Conservation (phyloP, 2,329 filamentous ascomycete genomes). For the Domatiomyces globalis region DNA sequence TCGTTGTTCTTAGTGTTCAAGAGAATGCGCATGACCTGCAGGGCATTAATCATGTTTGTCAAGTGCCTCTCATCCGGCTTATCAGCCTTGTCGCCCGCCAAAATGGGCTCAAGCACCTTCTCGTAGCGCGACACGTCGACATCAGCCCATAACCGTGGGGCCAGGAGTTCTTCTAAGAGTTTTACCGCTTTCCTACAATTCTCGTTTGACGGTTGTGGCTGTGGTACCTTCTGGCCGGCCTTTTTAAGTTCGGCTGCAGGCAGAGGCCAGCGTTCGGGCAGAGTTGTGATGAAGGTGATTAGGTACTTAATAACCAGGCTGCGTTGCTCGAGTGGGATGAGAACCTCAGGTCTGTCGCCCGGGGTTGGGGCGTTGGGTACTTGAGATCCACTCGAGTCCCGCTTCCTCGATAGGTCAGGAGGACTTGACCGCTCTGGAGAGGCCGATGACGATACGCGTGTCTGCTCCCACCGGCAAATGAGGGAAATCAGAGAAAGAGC, state of each 20-base stretch:
- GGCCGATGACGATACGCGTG: conserved; percentile 42
- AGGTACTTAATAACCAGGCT: conserved; percentile 85
- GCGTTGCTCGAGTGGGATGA: conserved; percentile 52
- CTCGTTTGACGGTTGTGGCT: conserved; percentile 50
- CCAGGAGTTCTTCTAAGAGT: conserved; percentile 69
- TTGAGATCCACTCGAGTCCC: conserved; percentile 32
- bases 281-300: conserved; percentile 82
- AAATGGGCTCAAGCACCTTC: conserved; percentile 73
- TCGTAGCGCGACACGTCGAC: conserved; percentile 82
- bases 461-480: conserved; percentile 86
- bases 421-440: conserved; percentile 48
- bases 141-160: conserved; percentile 80
- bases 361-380: conserved; percentile 38
- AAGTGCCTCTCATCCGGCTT: conserved; percentile 66
- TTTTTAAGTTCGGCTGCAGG: conserved; percentile 40
- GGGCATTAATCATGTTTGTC: conserved; percentile 63
- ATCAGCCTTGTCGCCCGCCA: conserved; percentile 70
- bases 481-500: conserved; percentile 81
- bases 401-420: conserved; percentile 36
- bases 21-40: conserved; percentile 83
- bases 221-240: conserved; percentile 30
- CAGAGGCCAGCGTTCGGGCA: conserved; percentile 71
- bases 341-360: conserved; percentile 43
- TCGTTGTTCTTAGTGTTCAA: conserved; percentile 77
- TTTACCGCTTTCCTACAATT: conserved; percentile 74